Conservation (phyloP, 2,329 filamentous ascomycete species). For the Scorias spongiosa region DNA sequence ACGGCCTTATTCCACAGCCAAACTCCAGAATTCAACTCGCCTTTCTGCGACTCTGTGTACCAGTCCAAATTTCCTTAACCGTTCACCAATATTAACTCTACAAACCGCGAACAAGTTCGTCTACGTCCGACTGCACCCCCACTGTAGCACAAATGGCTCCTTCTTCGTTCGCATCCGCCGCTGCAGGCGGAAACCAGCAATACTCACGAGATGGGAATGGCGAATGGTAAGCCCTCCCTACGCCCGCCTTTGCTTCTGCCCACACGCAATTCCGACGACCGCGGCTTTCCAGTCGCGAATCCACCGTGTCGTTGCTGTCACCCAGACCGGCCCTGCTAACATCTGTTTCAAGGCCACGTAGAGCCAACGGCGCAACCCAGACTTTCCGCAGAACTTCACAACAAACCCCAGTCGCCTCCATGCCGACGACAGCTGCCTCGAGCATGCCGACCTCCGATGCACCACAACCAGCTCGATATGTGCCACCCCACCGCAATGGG, state of each 20-base stretch:
- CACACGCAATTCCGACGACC: neutral
- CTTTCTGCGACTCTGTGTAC: too few species aligned
- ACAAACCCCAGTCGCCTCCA: constrained; percentile 36
- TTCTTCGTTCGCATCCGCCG: constrained; percentile 35
- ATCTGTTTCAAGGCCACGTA: constrained; percentile 19
- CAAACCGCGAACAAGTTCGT: neutral
- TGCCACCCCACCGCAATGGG: constrained; percentile 49
- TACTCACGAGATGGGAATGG: constrained; percentile 28
- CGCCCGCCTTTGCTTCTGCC: neutral
- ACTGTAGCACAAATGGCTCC: constrained; percentile 25
- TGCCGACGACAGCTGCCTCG: constrained; percentile 28
- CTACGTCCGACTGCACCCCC: neutral
- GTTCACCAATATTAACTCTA: neutral
- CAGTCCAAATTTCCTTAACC: too few species aligned
- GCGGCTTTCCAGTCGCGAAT: neutral
- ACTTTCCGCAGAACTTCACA: constrained; percentile 46
- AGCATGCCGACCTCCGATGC: constrained; percentile 10
- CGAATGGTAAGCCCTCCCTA: constrained; percentile 28
- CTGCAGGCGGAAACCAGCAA: constrained; percentile 28
- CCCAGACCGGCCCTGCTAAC: too few species aligned
- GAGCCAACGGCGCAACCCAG: constrained; percentile 50
- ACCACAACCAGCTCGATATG: constrained; percentile 30
- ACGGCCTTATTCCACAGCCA: too few species aligned
- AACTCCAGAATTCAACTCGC: too few species aligned
- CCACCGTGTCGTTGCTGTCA: neutral